Base-by-base conservation (phyloP, 2,329 filamentous ascomycete species). In the Geosmithia putterillii region DNA sequence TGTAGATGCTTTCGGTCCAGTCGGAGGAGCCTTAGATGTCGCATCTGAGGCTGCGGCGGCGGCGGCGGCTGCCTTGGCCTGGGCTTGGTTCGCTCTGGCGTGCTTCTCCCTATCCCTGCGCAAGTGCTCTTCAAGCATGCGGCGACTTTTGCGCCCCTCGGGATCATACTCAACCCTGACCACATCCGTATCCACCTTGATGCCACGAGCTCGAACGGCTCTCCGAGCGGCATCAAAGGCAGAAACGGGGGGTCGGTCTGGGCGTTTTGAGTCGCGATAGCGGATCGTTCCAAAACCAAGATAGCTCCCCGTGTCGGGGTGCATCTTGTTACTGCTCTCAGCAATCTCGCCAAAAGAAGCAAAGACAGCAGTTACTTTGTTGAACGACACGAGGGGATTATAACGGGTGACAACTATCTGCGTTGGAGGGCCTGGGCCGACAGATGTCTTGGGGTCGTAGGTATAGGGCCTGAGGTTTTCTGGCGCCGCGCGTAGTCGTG, bases 321-420 rank as follows among this genome's bases (percentile, higher is more conserved):
- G 88, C 55, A 94, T 90, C 59, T 94, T 90, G 57, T 95, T 95
- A 56, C 86, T 88, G 53, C 94, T 83, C 56, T 89, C 84, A 38
- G 83, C 83, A 49, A 98, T 89, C 46, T 95, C 86, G 43, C 88
- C 88, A 63, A 84, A 94, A 3, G 76, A 78, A 17, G 81, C 77
- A 58, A 94, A 94, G 43, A 86, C 75, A 39, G 82, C 77, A 17
- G 76, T 77, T 42, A 95, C 74, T 53, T 86, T 85, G 44, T 79
- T 75, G 53, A 94, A 86, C 12, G 86, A 77, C 36, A 85, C 82
- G 50, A 96, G 69, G 7, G 90, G 89, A 61, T 96, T 92, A 59
- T 95, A 95, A n/a, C 88, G 87, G n/a, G 81, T 89, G 18, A 95
- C 87, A 4, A 96, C 82, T 41, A 98, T 79, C 58, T 95, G 87